Percentiles rank a stretch among this genome's conserved stretches.
Evolutionary conservation across 257 asterid species (phyloP).

Genomic region (Solanum ossicruentum): DNA sequence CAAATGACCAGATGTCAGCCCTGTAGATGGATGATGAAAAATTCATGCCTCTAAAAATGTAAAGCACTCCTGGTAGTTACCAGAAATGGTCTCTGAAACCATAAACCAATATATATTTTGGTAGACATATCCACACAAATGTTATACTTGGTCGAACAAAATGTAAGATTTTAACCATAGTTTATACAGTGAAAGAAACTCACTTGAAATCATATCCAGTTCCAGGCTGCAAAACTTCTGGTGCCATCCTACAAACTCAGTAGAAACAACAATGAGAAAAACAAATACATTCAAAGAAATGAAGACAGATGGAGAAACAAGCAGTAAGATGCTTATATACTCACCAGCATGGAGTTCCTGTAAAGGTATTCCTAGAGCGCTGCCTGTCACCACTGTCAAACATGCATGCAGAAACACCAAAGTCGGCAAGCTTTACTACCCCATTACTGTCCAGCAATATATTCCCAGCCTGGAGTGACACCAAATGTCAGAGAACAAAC

Average conservation of each 20-base stretch:
- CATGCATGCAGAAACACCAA: slow-evolving; percentile 97
- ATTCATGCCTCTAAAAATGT: neutral
- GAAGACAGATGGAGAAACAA: neutral
- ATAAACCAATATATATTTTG: neutral
- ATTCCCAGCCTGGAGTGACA: slow-evolving; percentile 78
- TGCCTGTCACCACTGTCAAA: slow-evolving; percentile 97
- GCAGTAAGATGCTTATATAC: neutral
- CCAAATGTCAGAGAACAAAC: slow-evolving; percentile 3
- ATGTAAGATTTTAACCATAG: neutral
- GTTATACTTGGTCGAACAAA: neutral
- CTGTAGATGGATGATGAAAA: slow-evolving; percentile 25
- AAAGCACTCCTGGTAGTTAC: neutral
- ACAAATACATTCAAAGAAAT: neutral
- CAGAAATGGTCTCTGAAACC: neutral
- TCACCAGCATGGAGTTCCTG: slow-evolving; percentile 99
- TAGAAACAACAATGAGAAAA: slow-evolving; percentile 3
- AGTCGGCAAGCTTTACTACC: slow-evolving; percentile 91
- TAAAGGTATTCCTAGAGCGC: slow-evolving; percentile 91
- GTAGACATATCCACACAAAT: neutral
- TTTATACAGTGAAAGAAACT: slow-evolving; percentile 14
- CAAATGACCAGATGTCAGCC: slow-evolving; percentile 99
- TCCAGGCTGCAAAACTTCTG: slow-evolving; percentile 98
- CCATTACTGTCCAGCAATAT: slow-evolving; percentile 79
- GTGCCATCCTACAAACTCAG: slow-evolving; percentile 81
- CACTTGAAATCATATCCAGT: slow-evolving; percentile 97